These are phyloP conservation scores for Ophiocordyceps unilateralis DNA, from an alignment of 2,329 filamentous ascomycete genomes.

Conservation along the genomic window DNA sequence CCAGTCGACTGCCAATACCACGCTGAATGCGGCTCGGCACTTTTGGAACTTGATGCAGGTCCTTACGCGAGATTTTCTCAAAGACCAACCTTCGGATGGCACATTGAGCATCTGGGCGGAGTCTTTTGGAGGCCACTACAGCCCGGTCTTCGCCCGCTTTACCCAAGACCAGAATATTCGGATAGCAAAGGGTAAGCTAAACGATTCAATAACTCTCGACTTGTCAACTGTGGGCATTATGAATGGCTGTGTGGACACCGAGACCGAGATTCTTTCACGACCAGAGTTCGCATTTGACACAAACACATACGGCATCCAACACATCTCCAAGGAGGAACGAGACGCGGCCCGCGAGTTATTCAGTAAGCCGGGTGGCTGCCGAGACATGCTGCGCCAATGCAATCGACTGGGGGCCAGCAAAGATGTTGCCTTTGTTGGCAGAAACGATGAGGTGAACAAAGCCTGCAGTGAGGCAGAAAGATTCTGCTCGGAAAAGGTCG, in stretches of 20 bases:
- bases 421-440: not conserved
- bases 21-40: slow-evolving; percentile 40
- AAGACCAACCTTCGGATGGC: slow-evolving; percentile 36
- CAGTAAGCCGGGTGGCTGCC: slow-evolving; percentile 27
- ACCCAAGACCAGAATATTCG: slow-evolving; percentile 46
- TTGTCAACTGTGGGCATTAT: slow-evolving; percentile 50
- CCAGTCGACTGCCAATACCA: slow-evolving; percentile 26
- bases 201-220: slow-evolving; percentile 6
- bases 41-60: slow-evolving; percentile 9
- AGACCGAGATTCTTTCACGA: slow-evolving; percentile 40
- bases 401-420: slow-evolving; percentile 21
- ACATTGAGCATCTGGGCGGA: slow-evolving; percentile 51
- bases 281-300: slow-evolving; percentile 43
- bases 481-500: not conserved
- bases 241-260: slow-evolving; percentile 50
- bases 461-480: not conserved
- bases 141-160: slow-evolving; percentile 41
- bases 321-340: slow-evolving; percentile 29
- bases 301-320: slow-evolving; percentile 37
- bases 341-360: slow-evolving; percentile 10
- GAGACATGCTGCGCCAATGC: slow-evolving; percentile 33
- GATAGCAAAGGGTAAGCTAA: slow-evolving; percentile 18
- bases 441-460: not conserved
- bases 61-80: slow-evolving; percentile 12
- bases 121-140: slow-evolving; percentile 55